Evolutionary conservation across 2,329 filamentous ascomycete species (phyloP).

Genomic region (Alternaria alternata): DNA sequence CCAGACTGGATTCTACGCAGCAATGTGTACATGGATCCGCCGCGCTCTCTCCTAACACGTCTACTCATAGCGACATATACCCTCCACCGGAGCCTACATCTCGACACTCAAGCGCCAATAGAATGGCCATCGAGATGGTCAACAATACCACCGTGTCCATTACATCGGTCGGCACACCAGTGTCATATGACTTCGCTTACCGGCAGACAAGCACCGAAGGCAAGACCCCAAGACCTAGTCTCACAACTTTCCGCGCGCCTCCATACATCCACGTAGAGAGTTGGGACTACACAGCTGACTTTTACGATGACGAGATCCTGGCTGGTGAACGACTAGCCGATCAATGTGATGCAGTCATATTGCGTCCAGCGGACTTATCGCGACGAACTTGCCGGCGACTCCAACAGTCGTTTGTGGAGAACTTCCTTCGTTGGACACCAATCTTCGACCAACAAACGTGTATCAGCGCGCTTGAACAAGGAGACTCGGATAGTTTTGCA

Average conservation of each 20-base stretch:
- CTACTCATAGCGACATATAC: conserved; percentile 23
- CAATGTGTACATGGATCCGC: conserved; percentile 26
- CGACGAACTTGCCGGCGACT: conserved; percentile 31
- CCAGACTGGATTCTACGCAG: conserved; percentile 28
- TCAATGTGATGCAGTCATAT: conserved; percentile 28
- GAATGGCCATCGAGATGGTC: conserved; percentile 21
- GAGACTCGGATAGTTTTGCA: conserved; percentile 18
- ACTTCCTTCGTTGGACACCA: conserved; percentile 40
- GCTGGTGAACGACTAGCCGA: conserved; percentile 36
- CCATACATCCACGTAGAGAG: conserved; percentile 35
- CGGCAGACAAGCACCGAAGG: conserved; percentile 38
- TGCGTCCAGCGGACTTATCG: conserved; percentile 24
- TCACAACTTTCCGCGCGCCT: conserved; percentile 32
- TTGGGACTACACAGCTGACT: conserved; percentile 40
- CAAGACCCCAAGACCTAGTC: conserved; percentile 33
- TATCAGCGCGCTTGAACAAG: conserved; percentile 28
- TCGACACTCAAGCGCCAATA: conserved; percentile 29
- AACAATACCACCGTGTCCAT: conserved; percentile 20
- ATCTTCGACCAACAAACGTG: conserved; percentile 35
- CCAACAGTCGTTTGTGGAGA: conserved; percentile 38
- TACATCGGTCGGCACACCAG: conserved; percentile 20
- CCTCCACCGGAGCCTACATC: conserved; percentile 15
- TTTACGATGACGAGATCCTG: conserved; percentile 39
- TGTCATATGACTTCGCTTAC: conserved; percentile 35
- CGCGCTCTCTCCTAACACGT: conserved; percentile 26